A percentile compares a stretch with the other conserved stretches of the same genome.
phyloP scores from a whole-genome alignment of 106 monocot species.

The Platanthera zijinensis region DNA sequence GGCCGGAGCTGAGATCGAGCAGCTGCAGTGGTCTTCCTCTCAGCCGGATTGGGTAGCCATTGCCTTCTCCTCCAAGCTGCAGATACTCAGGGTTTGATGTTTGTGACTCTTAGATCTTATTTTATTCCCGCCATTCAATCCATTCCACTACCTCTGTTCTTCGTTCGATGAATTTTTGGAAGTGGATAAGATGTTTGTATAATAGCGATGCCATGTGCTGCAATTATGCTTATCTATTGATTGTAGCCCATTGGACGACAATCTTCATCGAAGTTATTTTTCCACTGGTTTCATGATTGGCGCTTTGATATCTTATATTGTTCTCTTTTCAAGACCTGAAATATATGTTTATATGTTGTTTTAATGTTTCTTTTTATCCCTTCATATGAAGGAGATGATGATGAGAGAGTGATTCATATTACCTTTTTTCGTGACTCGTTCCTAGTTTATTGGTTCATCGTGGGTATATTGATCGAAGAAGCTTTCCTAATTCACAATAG shows the following conservation, averaged over 20 bases:
- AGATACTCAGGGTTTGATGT: conserved; percentile 78
- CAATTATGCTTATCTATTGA: neutral
- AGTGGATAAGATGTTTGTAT: neutral
- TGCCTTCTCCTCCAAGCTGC: conserved; percentile 78
- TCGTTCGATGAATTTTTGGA: too few species aligned
- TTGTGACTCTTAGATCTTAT: neutral
- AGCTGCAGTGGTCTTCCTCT: conserved; percentile 96
- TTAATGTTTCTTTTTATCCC: neutral
- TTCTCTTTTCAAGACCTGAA: neutral
- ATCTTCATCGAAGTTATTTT: neutral
- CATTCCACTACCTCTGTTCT: neutral
- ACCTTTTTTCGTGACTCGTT: neutral
- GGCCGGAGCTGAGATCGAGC: conserved; percentile 93
- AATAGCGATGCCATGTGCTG: neutral
- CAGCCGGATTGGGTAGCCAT: conserved; percentile 98
- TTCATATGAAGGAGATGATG: neutral
- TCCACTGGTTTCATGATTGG: neutral
- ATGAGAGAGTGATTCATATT: neutral
- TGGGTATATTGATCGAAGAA: too few species aligned
- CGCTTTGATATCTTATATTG: neutral
- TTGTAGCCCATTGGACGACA: neutral
- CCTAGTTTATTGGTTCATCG: too few species aligned
- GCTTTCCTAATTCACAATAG: too few species aligned
- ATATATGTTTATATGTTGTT: neutral
- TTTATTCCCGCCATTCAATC: neutral